These are phyloP conservation scores for Soucietia sequanensis DNA, from an alignment of 805 yeast genomes.

Conservation along the genomic window DNA sequence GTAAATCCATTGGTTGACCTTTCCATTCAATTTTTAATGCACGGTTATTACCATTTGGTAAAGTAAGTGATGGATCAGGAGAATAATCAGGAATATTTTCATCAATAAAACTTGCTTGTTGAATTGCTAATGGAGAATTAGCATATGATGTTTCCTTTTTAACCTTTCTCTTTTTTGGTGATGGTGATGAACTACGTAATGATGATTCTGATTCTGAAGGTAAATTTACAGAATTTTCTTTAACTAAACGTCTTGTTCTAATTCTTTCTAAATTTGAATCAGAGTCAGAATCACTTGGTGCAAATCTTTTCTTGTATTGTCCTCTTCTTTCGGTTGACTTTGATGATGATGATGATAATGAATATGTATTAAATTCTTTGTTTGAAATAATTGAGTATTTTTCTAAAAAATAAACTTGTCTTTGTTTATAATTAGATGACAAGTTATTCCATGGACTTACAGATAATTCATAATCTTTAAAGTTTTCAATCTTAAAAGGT, in stretches of 20 bases:
- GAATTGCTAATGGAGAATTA: conserved; percentile 38
- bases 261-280: conserved; percentile 43
- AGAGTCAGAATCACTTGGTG: conserved; percentile 27
- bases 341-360: too few relatives aligned
- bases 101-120: conserved; percentile 56
- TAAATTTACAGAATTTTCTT: conserved; percentile 27
- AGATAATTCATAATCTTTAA: conserved; percentile 44
- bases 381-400: conserved; percentile 43
- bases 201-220: conserved; percentile 10
- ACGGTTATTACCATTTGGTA: conserved; percentile 65
- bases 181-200: conserved; percentile 16
- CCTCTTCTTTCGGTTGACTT: conserved; percentile 8
- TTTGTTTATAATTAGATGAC: conserved; percentile 43
- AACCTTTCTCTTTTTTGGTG: conserved; percentile 43
- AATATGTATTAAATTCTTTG: too few relatives aligned
- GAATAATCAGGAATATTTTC: conserved; percentile 77
- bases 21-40: conserved; percentile 93
- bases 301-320: conserved; percentile 15
- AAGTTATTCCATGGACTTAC: conserved; percentile 53
- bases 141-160: conserved; percentile 26
- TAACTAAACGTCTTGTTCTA: conserved; percentile 58
- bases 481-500: conserved; percentile 50
- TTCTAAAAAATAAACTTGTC: conserved; percentile 51
- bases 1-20: conserved; percentile 94
- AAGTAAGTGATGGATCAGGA: conserved; percentile 57